Evolutionary conservation across 2,329 filamentous ascomycete species (phyloP).

Genomic region (Ascochyta pisi): DNA sequence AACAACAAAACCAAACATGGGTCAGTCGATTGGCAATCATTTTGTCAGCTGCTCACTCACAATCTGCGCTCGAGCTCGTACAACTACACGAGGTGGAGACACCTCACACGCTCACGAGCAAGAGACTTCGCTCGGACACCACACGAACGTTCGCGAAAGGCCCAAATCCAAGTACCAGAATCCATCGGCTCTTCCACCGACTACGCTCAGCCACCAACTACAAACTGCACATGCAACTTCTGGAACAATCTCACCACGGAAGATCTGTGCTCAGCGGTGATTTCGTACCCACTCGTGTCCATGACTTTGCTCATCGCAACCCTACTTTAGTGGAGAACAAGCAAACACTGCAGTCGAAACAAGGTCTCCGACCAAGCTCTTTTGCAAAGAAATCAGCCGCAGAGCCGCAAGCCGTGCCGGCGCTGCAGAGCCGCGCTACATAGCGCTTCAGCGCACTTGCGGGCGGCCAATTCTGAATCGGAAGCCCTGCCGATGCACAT

Average conservation of each 20-base stretch:
- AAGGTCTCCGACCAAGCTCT: background rate
- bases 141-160: background rate
- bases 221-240: background rate
- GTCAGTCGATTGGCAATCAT: background rate
- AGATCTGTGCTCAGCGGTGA: constrained; percentile 12
- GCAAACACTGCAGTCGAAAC: background rate
- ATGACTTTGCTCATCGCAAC: background rate
- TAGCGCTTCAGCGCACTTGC: constrained; percentile 1
- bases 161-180: background rate
- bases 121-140: background rate
- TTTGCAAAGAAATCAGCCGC: background rate
- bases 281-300: background rate
- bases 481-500: constrained; percentile 1
- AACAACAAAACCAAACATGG: background rate
- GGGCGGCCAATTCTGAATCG: background rate
- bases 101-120: background rate
- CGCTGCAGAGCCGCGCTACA: constrained; percentile 12
- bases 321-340: background rate
- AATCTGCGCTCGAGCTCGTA: background rate
- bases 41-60: background rate
- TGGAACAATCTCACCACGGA: constrained; percentile 1
- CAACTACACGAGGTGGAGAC: background rate
- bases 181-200: no score
- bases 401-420: constrained; percentile 10
- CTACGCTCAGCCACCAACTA: background rate